phyloP scores from a whole-genome alignment of 805 yeast species.

The Tetrapisispora fleetii region DNA sequence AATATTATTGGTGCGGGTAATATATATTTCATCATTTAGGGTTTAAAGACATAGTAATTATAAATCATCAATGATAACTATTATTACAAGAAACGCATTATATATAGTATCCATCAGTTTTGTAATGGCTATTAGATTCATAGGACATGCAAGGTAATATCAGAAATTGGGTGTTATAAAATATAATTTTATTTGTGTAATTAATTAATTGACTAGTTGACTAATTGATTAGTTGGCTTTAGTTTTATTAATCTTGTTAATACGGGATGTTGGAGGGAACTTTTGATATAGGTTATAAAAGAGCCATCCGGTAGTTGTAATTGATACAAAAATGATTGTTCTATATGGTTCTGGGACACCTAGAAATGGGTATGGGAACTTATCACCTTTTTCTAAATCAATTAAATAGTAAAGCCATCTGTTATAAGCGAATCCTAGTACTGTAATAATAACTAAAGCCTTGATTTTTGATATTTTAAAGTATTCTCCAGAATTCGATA shows the following conservation, averaged over 20 bases:
- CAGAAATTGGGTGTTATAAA: no score
- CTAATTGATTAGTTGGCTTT: neutral
- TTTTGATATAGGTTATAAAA: conserved; percentile 24
- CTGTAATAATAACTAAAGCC: conserved; percentile 34
- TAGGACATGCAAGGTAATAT: no score
- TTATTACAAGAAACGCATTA: no score
- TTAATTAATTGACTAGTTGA: neutral
- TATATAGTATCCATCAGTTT: no score
- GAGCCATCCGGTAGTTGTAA: conserved; percentile 32
- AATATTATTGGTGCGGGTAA: no score
- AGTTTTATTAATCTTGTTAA: neutral
- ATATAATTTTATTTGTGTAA: no score
- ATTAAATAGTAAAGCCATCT: conserved; percentile 39
- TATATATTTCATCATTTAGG: no score
- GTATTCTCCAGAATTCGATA: conserved; percentile 39
- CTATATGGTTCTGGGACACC: conserved; percentile 41
- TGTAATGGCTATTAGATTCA: no score
- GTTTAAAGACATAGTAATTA: no score
- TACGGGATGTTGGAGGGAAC: conserved; percentile 16
- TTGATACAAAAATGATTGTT: conserved; percentile 38
- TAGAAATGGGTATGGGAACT: conserved; percentile 61
- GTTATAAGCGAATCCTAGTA: conserved; percentile 44
- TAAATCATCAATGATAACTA: no score
- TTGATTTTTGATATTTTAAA: conserved; percentile 26
- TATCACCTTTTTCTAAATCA: conserved; percentile 37